Evolutionary conservation across 257 asterid species (phyloP).

Genomic region (Handroanthus guayacan): DNA sequence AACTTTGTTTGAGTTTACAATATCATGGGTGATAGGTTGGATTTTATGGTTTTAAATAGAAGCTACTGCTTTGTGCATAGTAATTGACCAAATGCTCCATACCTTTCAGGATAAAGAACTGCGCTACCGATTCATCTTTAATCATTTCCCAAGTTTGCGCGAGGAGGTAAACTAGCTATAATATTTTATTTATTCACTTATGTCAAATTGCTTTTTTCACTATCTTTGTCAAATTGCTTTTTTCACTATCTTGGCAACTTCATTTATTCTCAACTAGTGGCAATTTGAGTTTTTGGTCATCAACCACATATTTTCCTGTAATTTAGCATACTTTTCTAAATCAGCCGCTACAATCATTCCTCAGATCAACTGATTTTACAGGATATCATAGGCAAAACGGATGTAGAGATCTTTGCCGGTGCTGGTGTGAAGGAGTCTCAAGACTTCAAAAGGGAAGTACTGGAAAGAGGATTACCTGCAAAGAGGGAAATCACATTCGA

Average conservation of each 20-base stretch:
- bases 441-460: conserved; percentile 73
- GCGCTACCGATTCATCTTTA: conserved; percentile 76
- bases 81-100: not conserved
- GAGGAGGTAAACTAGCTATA: conserved; percentile 58
- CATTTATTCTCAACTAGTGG: not conserved
- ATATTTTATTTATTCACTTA: not conserved
- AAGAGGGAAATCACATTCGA: conserved; percentile 79
- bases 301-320: not conserved
- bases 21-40: too few relatives aligned
- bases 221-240: not conserved
- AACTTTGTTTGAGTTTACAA: too few relatives aligned
- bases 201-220: not conserved
- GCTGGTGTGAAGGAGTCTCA: conserved; percentile 81
- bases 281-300: not conserved
- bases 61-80: not conserved
- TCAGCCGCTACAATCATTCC: not conserved
- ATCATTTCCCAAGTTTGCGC: conserved; percentile 75
- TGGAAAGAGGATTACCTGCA: conserved; percentile 69
- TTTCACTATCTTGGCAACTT: not conserved
- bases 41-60: too few relatives aligned
- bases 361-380: conserved; percentile 39
- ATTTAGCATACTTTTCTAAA: not conserved
- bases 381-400: conserved; percentile 84
- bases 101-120: conserved; percentile 66
- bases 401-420: conserved; percentile 71